phyloP scores from a whole-genome alignment of 2,329 filamentous ascomycete genomes.

The Diaporthe nobilis region DNA sequence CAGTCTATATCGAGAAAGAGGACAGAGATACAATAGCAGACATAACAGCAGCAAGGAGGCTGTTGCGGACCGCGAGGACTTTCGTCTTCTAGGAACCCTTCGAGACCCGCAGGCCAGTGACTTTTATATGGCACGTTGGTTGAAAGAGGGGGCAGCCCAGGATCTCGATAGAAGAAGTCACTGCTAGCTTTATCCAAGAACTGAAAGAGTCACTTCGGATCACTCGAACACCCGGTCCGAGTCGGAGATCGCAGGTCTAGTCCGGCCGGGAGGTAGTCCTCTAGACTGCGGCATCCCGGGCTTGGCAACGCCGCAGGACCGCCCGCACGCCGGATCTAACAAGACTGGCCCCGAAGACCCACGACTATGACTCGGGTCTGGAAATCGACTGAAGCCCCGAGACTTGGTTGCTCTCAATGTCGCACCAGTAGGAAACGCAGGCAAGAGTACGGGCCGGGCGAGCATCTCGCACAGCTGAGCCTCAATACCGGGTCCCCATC shows the following conservation, averaged over 20 bases:
- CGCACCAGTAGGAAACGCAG: not conserved
- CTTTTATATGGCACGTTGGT: not conserved
- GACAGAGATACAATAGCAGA: not conserved
- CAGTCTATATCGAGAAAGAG: not conserved
- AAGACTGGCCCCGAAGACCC: not conserved
- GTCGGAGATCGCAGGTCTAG: not conserved
- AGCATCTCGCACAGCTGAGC: not conserved
- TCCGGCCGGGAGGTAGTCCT: not conserved
- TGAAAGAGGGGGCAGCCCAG: not conserved
- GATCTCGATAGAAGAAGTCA: not conserved
- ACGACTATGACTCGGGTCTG: not conserved
- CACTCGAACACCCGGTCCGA: not conserved
- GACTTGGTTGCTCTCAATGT: not conserved
- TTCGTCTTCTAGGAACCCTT: not conserved
- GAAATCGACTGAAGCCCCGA: not conserved
- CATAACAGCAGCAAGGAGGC: not conserved
- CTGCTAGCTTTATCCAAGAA: not conserved
- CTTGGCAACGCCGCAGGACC: slow-evolving; percentile 15
- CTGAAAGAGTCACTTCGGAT: not conserved
- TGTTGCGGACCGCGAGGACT: no score
- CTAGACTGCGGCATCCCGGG: not conserved
- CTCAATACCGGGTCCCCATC: not conserved
- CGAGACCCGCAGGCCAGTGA: not conserved
- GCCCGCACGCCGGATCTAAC: not conserved
- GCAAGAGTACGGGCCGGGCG: not conserved